Evolutionary conservation across 2,329 filamentous ascomycete species (phyloP).

Genomic region (Rhynchosporium graminicola): DNA sequence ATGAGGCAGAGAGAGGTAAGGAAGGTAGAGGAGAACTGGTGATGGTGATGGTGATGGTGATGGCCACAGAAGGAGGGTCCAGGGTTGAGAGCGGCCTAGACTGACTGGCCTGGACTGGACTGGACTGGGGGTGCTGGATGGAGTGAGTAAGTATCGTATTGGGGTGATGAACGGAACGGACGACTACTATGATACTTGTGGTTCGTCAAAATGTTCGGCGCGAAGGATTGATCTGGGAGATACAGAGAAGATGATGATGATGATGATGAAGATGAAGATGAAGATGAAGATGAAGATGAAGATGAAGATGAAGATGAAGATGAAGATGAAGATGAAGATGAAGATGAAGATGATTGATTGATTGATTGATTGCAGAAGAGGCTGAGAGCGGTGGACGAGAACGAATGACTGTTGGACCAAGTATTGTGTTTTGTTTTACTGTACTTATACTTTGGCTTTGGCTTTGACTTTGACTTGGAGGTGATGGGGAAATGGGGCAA

Average conservation of each 20-base stretch:
- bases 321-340: no score
- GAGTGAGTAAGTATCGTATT: no score
- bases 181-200: neutral
- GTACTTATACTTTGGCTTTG: neutral
- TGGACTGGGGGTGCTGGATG: neutral
- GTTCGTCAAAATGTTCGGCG: neutral
- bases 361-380: neutral
- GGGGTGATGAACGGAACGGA: no score
- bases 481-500: neutral
- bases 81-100: conserved; percentile 1
- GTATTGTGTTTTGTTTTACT: neutral
- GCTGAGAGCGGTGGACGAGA: conserved; percentile 1
- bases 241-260: neutral
- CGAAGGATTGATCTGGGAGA: conserved; percentile 10
- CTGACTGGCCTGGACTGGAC: neutral
- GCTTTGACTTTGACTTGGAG: neutral
- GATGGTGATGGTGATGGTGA: no score
- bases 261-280: no score
- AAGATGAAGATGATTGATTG: no score
- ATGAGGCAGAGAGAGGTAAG: neutral
- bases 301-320: no score
- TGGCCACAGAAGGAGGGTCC: no score
- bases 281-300: no score
- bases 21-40: neutral
- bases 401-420: neutral